phyloP scores from a whole-genome alignment of 2,329 filamentous ascomycete genomes.

The Calonectria henricotiae region DNA sequence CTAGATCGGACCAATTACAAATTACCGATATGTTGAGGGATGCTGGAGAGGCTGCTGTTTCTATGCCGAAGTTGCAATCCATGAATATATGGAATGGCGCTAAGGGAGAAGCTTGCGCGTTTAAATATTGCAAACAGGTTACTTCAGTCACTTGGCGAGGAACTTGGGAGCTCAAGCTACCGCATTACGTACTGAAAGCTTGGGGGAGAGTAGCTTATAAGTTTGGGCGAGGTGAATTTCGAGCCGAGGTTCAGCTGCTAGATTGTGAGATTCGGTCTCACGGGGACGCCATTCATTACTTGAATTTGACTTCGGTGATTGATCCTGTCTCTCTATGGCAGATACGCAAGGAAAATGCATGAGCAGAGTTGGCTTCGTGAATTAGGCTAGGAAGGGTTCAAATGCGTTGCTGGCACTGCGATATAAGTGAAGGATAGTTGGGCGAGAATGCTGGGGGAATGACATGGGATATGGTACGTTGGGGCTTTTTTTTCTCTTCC shows the following conservation, averaged over 20 bases:
- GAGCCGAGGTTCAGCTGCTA: neutral
- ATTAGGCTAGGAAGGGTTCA: neutral
- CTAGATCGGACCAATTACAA: neutral
- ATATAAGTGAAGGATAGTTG: too few relatives aligned
- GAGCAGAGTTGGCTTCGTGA: neutral
- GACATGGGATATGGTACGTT: too few relatives aligned
- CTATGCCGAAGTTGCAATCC: constrained; percentile 36
- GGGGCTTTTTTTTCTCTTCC: too few relatives aligned
- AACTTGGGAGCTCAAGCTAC: constrained; percentile 27
- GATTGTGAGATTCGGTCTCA: constrained; percentile 31
- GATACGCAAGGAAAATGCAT: constrained; percentile 37
- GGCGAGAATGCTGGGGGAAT: too few relatives aligned
- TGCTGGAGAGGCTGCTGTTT: constrained; percentile 15
- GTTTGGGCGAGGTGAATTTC: constrained; percentile 4
- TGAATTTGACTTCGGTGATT: constrained; percentile 36
- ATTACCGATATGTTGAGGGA: constrained; percentile 11
- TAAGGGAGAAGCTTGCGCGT: constrained; percentile 34
- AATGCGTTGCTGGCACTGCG: neutral
- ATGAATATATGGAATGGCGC: constrained; percentile 39
- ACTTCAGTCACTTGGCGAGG: constrained; percentile 35
- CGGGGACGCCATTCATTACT: constrained; percentile 38
- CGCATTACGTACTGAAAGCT: neutral
- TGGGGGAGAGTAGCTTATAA: constrained; percentile 24
- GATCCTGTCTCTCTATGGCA: constrained; percentile 35
- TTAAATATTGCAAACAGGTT: constrained; percentile 20